Evolutionary conservation across 768 basidiomycete species (phyloP), one percentile per base, ranked within the genome.

Genomic region (Leccinellum luteum): DNA sequence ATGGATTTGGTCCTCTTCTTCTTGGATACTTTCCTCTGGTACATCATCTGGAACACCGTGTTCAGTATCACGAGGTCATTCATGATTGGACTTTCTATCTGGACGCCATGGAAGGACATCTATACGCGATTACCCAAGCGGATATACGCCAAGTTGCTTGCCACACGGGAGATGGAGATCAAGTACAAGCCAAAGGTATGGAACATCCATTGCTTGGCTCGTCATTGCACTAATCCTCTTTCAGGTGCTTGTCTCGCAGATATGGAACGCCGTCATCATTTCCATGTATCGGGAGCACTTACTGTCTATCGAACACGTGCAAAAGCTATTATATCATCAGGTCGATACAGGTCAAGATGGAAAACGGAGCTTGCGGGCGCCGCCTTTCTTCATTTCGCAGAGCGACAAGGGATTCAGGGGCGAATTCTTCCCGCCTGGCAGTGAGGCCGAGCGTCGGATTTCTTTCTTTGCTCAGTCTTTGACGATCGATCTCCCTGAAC

Each of bases 201-300:
- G 68, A 19, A 14, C 2, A 6, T 30, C 25, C 9, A 12, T 25
- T 31, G 1, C 19, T 23, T 49, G 5, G 14, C 21, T 28, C 6
- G 19, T 54, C 4, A n/a, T 49, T 6, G 25, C 28, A 50, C 35
- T 47, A 21, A 53, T 47, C 60, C 50, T 60, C 34, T 25, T 25
- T 31, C 54, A 94, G 92, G 94, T 99, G 38, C 82, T 99, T 41
- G 96, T 99, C 45, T 97, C 95, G 15, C 97, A 98, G 75, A 95
- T 99, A 55, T 98, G 97, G 97, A 99, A 99, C 71, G 97, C 97
- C 23, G 88, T 99, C 76, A 97, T 99, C 75, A 98, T 99, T 64
- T 98, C 96, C 14, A 99, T 99, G 97, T 99, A 98, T 74, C 88
- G 97, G 68, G 97, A 99, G 73, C 97, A 98, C 70, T 74, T 99